These are phyloP conservation scores for Teunomyces panamensis DNA, from an alignment of 805 yeast species.

Conservation along the genomic window DNA sequence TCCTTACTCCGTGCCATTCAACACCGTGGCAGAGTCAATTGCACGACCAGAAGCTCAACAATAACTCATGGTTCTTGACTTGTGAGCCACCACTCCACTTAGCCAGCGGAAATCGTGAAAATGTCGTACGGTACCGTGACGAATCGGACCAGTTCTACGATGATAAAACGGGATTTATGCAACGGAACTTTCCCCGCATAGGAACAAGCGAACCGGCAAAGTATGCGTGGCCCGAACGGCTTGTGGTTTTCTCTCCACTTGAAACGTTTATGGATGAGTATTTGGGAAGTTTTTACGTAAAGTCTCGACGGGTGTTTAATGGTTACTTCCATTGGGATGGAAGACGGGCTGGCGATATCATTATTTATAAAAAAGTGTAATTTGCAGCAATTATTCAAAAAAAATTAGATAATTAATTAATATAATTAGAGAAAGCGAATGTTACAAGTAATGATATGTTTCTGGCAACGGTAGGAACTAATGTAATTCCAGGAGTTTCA, in stretches of 20 bases:
- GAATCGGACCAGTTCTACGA: slow-evolving; percentile 84
- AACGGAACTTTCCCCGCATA: slow-evolving; percentile 46
- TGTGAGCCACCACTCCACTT: slow-evolving; percentile 85
- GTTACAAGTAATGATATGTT: background rate
- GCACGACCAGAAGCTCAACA: slow-evolving; percentile 49
- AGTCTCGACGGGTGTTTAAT: slow-evolving; percentile 63
- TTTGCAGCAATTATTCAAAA: too few species aligned
- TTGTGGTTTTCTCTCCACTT: slow-evolving; percentile 70
- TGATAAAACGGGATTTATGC: slow-evolving; percentile 58
- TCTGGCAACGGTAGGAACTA: background rate
- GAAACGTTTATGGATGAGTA: slow-evolving; percentile 42
- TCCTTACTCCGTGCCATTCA: slow-evolving; percentile 94
- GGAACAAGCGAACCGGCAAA: slow-evolving; percentile 20
- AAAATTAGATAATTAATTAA: background rate
- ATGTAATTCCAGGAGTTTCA: too few species aligned
- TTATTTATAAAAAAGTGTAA: slow-evolving; percentile 45
- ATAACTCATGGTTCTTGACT: slow-evolving; percentile 67
- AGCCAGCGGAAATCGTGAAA: slow-evolving; percentile 14
- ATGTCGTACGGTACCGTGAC: slow-evolving; percentile 58
- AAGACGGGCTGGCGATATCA: slow-evolving; percentile 74
- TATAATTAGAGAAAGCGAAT: background rate
- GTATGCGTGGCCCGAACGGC: slow-evolving; percentile 65
- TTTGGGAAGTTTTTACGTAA: slow-evolving; percentile 42
- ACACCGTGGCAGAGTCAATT: slow-evolving; percentile 91
- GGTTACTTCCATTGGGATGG: slow-evolving; percentile 82